Evolutionary conservation across 352 stramenopile species (phyloP).

Genomic region (Phytopythium kandeliae): DNA sequence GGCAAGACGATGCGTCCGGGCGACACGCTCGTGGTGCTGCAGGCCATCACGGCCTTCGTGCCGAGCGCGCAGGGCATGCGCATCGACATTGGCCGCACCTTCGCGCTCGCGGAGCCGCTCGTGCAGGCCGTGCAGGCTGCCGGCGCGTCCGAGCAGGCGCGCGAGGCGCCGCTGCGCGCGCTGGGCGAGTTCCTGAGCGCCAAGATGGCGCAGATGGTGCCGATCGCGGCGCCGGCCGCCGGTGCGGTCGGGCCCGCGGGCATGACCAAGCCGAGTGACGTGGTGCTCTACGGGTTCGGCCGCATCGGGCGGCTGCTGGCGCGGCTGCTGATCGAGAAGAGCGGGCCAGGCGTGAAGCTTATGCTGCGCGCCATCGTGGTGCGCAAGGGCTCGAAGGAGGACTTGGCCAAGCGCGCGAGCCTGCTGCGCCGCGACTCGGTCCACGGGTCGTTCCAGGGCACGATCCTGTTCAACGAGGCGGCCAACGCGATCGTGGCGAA

Average conservation of each 20-base stretch:
- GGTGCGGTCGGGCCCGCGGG: conserved; percentile 1
- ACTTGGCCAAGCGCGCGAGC: conserved; percentile 77
- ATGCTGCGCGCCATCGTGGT: conserved; percentile 88
- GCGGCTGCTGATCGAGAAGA: conserved; percentile 81
- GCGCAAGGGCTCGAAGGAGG: conserved; percentile 77
- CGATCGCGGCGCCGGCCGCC: conserved; percentile 7
- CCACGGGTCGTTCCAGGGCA: conserved; percentile 77
- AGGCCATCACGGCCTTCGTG: conserved; percentile 54
- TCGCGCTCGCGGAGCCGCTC: conserved; percentile 54
- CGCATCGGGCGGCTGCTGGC: conserved; percentile 80
- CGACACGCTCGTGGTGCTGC: conserved; percentile 69
- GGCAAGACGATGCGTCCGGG: conserved; percentile 66
- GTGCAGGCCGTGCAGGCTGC: conserved; percentile 43
- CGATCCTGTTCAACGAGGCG: conserved; percentile 81
- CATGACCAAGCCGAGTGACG: conserved; percentile 67
- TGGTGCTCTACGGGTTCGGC: conserved; percentile 87
- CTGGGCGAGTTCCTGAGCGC: conserved; percentile 51
- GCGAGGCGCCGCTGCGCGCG: conserved; percentile 35
- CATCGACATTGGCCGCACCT: conserved; percentile 73
- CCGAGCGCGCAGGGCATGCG: conserved; percentile 59
- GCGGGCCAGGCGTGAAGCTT: conserved; percentile 77
- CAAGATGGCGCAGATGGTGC: conserved; percentile 47
- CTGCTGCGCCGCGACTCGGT: conserved; percentile 85
- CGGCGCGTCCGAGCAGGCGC: conserved; percentile 20
- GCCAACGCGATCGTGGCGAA: conserved; percentile 85